Base-by-base conservation (phyloP, 2,329 filamentous ascomycete genomes). In the Alternaria sp. region DNA sequence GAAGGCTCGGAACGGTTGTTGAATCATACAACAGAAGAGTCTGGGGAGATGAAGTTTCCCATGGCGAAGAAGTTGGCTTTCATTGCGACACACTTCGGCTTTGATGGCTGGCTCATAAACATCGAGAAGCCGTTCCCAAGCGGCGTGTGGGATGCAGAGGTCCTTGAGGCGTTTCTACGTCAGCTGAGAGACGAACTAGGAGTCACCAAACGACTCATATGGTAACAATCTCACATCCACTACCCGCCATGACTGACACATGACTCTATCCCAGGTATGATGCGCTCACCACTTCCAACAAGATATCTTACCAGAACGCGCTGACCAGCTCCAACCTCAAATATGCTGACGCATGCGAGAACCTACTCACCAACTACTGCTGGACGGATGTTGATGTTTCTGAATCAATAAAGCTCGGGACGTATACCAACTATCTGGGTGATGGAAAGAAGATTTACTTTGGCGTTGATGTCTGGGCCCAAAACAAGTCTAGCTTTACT, bases 91-190 rank as follows among this genome's bases (percentile, higher is more conserved):
- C 71, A 78, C 15, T 81, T 81, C 62, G 81, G 81, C 11, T 84
- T 85, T 58, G 82, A 85, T 61, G 83, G 82, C 15, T 84, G 81
- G 81, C 70, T 85, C 30, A 64, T 84, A 32, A 84, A 84, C 51
- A 79, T 85, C 23, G 83, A 85, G 60, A 80, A 80, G 54, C 69
- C 78, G 1, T 83, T 84, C 66, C 73, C 79, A 6, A 64, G 70
- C 21, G 60, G 69, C 3, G 62, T 44, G 6, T 83, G 80, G 78
- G 57, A 76, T 61, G 7, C 65, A 4, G 44, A 67, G 7, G 40
- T 75, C 5, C 63, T 84, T 2, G 61, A 76, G 32, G 67, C 71
- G 2, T 84, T 84, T 55, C 71, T 84, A 6, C 52, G 67, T 8
- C 77, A 83, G 51, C 58, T 84, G 7, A 78, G 68, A 55, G 63